Base-by-base conservation (phyloP, 2,329 filamentous ascomycete genomes). In the Shiraia sp. region DNA sequence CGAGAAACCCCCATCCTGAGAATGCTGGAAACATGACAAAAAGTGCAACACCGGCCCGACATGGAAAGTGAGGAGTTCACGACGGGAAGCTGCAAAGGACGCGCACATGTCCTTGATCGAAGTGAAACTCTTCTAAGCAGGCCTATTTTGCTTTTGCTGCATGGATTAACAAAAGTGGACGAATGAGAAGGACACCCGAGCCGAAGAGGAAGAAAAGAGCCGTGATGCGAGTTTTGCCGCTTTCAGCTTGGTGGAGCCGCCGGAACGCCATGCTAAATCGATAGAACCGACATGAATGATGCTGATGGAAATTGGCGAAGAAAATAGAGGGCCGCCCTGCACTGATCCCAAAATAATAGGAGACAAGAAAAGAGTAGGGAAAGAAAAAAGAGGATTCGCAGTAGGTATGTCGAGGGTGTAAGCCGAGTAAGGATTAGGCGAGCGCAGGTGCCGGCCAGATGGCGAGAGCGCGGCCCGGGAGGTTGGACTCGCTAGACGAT, bases 241-340 rank as follows among this genome's bases (percentile, higher is more conserved):
- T 49, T 37, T 45, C 45, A 23, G 50, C 42, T 32, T 51, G 43
- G 54, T 24, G 26, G 44, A 54, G 42, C 47, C 49, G 47, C 59
- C 62, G 43, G 49, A 65, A 68, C 65, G 65, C 65, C 65, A 48
- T 66, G 64, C 64, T 68, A 66, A 65, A 59, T 50, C 48, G 47
- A 54, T 55, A 49, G 40, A 58, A 50, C 41, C 48, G 50, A 54
- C 37, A 34, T 52, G 55, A 53, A 47, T n/a, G 32, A 49, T 45
- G 39, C 42, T 42, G 36, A 42, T 36, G 32, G 29, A 48, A 30
- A 25, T 31, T 16, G 22, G 39, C 36, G 25, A 42, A 46, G 42
- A 42, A 29, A 46, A 19, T 42, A 39, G 34, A 36, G 23, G 42
- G 32, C 32, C 43, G 45, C 47, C 36, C 42, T 47, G 38, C 37